Evolutionary conservation across 495 filamentous ascomycete genomes (phyloP).

Genomic region (Achaetomiella virescens): DNA sequence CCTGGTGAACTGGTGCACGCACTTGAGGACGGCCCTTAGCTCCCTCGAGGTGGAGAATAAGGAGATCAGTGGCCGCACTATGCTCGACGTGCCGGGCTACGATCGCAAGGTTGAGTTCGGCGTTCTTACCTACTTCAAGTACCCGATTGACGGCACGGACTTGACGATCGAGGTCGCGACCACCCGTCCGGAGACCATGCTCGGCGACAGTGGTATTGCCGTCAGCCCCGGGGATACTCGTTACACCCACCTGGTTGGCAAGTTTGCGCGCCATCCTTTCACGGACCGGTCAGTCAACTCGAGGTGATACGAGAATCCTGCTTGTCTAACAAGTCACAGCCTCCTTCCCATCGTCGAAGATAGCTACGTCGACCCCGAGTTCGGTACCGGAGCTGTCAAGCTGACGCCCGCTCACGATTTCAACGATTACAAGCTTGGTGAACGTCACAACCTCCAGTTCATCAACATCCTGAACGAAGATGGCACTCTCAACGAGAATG

Average conservation of each 20-base stretch:
- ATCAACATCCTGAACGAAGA: conserved; percentile 58
- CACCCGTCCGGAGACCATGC: conserved; percentile 67
- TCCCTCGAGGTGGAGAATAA: conserved; percentile 63
- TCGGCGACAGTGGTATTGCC: conserved; percentile 65
- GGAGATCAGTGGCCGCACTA: conserved; percentile 57
- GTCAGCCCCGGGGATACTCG: conserved; percentile 60
- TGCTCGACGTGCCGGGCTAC: conserved; percentile 64
- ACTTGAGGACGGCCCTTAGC: conserved; percentile 59
- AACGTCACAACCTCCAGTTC: conserved; percentile 55
- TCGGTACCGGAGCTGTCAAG: conserved; percentile 70
- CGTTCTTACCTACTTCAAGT: conserved; percentile 62
- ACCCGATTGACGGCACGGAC: conserved; percentile 58
- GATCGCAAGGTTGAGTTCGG: conserved; percentile 71
- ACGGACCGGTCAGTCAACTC: conserved; percentile 44
- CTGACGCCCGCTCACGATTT: conserved; percentile 68
- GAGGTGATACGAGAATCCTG: not conserved
- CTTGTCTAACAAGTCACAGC: conserved; percentile 5
- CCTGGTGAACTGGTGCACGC: conserved; percentile 63
- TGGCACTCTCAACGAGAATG: conserved; percentile 52
- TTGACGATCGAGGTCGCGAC: conserved; percentile 64
- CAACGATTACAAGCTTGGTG: conserved; percentile 62
- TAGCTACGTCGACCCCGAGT: conserved; percentile 59
- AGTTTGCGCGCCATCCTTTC: conserved; percentile 59
- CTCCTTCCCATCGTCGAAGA: conserved; percentile 54
- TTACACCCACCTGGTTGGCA: conserved; percentile 64